Percentiles rank a stretch among this genome's conserved stretches.
phyloP scores from a whole-genome alignment of 768 basidiomycete species.

The Roridomyces roridus region DNA sequence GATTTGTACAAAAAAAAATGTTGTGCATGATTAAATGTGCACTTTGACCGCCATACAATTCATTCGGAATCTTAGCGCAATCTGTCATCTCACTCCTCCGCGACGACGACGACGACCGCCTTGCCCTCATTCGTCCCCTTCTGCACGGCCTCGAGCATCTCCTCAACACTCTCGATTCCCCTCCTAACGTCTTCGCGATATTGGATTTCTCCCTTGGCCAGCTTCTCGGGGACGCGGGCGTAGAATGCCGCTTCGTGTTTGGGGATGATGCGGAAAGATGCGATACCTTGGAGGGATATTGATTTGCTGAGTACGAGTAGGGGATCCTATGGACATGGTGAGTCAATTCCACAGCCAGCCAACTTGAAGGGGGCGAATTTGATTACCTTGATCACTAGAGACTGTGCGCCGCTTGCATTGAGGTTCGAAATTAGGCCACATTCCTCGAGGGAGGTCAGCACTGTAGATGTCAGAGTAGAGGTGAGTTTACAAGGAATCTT shows the following conservation, averaged over 20 bases:
- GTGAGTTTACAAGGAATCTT: conserved; percentile 54
- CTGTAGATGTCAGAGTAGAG: conserved; percentile 12
- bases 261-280: conserved; percentile 34
- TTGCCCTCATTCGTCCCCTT: conserved; percentile 41
- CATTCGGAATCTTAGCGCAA: too few relatives aligned
- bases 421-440: conserved; percentile 46
- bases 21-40: too few relatives aligned
- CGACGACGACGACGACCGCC: conserved; percentile 13
- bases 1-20: too few relatives aligned
- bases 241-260: conserved; percentile 52
- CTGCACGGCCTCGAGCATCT: conserved; percentile 34
- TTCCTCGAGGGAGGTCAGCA: conserved; percentile 32
- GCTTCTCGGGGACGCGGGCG: conserved; percentile 41
- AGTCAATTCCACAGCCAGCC: conserved; percentile 2
- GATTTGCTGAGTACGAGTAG: conserved; percentile 46
- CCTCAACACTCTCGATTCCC: conserved; percentile 47
- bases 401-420: background rate
- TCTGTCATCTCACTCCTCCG: conserved; percentile 22
- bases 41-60: too few relatives aligned
- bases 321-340: conserved; percentile 38
- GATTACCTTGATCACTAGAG: too few relatives aligned
- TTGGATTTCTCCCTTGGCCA: conserved; percentile 55
- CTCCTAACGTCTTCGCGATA: conserved; percentile 50
- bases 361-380: too few relatives aligned
- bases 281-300: conserved; percentile 46